Evolutionary conservation across 2,329 filamentous ascomycete genomes (phyloP).

Genomic region (Cercospora citrullina): DNA sequence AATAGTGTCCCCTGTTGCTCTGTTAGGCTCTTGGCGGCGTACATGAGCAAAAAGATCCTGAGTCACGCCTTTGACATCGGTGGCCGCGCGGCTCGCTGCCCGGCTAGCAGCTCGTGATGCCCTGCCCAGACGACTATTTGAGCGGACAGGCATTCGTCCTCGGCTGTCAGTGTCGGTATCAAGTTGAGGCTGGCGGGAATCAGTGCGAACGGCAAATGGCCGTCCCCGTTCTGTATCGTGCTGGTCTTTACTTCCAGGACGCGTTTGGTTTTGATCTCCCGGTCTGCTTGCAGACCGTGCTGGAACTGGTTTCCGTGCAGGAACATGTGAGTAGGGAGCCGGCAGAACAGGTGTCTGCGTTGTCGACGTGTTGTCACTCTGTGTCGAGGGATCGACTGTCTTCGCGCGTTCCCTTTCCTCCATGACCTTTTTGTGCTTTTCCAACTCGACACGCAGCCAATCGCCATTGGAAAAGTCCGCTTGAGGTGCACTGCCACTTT

Average conservation of each 20-base stretch:
- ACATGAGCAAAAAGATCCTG: conserved; percentile 25
- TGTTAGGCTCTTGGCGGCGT: conserved; percentile 15
- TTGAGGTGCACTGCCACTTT: conserved; percentile 35
- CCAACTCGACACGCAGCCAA: conserved; percentile 48
- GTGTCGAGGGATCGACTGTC: conserved; percentile 17
- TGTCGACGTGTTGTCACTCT: conserved; percentile 10
- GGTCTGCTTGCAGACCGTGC: conserved; percentile 22
- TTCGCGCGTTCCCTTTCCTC: conserved; percentile 25
- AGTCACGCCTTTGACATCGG: conserved; percentile 27
- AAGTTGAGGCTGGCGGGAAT: conserved; percentile 5
- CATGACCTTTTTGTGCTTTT: conserved; percentile 39
- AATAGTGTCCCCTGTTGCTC: conserved; percentile 12
- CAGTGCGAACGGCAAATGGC: conserved; percentile 14
- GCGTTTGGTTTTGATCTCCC: conserved; percentile 12
- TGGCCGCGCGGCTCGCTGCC: conserved; percentile 23
- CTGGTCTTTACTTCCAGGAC: conserved; percentile 11
- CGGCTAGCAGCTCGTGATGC: conserved; percentile 24
- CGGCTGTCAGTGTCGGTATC: conserved; percentile 19
- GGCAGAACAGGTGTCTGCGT: conserved; percentile 2
- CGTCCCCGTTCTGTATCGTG: conserved; percentile 14
- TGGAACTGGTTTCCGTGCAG: conserved; percentile 33
- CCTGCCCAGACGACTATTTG: conserved; percentile 22
- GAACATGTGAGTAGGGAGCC: conserved; percentile 24
- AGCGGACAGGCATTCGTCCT: conserved; percentile 20
- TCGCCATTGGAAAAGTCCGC: conserved; percentile 43